phyloP scores from a whole-genome alignment of 2,329 filamentous ascomycete species.

The Amylocarpus encephaloides region DNA sequence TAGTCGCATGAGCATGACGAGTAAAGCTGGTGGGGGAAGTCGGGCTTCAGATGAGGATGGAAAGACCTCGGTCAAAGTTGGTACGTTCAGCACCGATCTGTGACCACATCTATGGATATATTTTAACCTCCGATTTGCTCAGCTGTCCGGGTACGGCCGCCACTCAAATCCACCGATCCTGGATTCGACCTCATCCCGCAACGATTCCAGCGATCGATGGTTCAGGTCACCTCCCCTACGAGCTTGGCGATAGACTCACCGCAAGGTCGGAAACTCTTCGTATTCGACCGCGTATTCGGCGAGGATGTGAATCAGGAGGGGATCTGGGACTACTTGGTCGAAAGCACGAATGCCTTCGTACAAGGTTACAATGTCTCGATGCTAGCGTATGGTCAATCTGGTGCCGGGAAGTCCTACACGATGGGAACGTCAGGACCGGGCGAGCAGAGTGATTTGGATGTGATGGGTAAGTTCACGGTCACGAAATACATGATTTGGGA shows the following conservation, averaged over 20 bases:
- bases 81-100: slow-evolving; percentile 49
- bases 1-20: slow-evolving; percentile 79
- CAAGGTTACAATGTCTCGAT: slow-evolving; percentile 99
- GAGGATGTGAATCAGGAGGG: slow-evolving; percentile 80
- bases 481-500: neutral
- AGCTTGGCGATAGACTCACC: slow-evolving; percentile 84
- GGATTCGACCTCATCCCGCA: slow-evolving; percentile 94
- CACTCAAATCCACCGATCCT: slow-evolving; percentile 75
- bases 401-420: slow-evolving; percentile 95
- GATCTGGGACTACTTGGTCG: slow-evolving; percentile 87
- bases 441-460: slow-evolving; percentile 63
- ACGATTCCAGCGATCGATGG: slow-evolving; percentile 87
- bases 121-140: slow-evolving; percentile 10
- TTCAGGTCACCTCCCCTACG: slow-evolving; percentile 80
- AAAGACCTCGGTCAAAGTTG: slow-evolving; percentile 92
- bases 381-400: slow-evolving; percentile 93
- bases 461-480: slow-evolving; percentile 62
- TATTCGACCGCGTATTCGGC: slow-evolving; percentile 92
- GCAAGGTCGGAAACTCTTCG: slow-evolving; percentile 88
- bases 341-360: slow-evolving; percentile 83
- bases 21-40: slow-evolving; percentile 69
- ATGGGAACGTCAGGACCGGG: slow-evolving; percentile 90
- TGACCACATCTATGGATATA: neutral
- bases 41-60: slow-evolving; percentile 83
- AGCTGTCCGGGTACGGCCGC: slow-evolving; percentile 91